Conservation (phyloP, 306 rosid genomes). For the Inga leiocalycina region DNA sequence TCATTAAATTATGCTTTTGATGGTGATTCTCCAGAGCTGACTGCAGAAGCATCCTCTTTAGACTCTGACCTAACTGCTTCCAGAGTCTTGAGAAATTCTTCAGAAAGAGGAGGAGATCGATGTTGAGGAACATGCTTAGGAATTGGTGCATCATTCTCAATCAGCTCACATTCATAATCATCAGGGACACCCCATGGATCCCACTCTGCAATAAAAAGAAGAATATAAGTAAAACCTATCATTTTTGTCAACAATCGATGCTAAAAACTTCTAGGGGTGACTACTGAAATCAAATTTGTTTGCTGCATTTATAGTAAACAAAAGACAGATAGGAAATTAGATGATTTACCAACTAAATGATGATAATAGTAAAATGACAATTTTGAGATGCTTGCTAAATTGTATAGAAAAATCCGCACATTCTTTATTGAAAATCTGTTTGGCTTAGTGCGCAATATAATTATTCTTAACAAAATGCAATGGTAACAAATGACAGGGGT, state of each 20-base stretch:
- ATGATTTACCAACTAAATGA: background rate
- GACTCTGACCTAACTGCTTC: constrained; percentile 39
- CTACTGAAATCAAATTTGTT: background rate
- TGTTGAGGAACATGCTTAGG: constrained; percentile 83
- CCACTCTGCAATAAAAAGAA: constrained; percentile 74
- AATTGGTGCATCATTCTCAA: constrained; percentile 87
- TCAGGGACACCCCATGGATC: constrained; percentile 94
- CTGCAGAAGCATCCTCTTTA: constrained; percentile 38
- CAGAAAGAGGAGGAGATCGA: constrained; percentile 84
- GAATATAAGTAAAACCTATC: background rate
- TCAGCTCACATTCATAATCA: constrained; percentile 78
- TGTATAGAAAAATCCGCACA: background rate
- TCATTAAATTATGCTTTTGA: constrained; percentile 43
- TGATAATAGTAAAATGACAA: background rate
- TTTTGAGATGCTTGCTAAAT: background rate
- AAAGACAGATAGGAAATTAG: background rate
- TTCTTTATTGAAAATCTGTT: background rate
- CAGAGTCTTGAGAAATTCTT: constrained; percentile 63
- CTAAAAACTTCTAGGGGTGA: background rate
- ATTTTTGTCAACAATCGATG: background rate
- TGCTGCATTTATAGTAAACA: background rate
- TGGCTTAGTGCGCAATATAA: background rate
- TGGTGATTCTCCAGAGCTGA: constrained; percentile 48
- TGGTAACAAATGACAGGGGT: background rate
- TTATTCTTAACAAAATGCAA: background rate